Base-by-base conservation (phyloP, 192 early-diverging fungal species). In the Backusella mclennaniae region DNA sequence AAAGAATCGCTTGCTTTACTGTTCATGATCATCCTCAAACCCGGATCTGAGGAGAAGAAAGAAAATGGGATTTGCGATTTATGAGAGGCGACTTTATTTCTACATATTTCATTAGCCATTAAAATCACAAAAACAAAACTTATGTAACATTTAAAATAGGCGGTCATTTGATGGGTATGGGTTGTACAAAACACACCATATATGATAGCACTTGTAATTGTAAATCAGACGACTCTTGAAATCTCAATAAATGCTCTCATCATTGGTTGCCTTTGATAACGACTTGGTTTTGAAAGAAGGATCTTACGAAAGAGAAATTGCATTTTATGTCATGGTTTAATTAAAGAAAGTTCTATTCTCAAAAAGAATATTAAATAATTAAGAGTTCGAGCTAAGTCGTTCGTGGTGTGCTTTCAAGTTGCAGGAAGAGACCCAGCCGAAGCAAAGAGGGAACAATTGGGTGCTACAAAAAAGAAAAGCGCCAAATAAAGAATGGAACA, bases 21-120 rank as follows among this genome's bases (percentile, higher is more conserved):
- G 38, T 39, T 39, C 38, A 49, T 49, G 17, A 17, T 19, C 15
- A 5, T 59, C 56, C 23, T 8, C 23, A 9, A 59, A 26, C 21
- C 26, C 21, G 56, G 23, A 59, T 29, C 3, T 12, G 21, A 26
- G 9, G 9, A 63, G 26, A 3, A 63, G 26, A 63, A 29, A 29
- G 26, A 63, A 63, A 63, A 63, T 63, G 56, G 56, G 56, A 63
- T 63, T 63, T 63, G 56, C 12, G 56, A 63, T 63, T 63, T 9
- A 14, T 63, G 56, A 56, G 21, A 11, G 11, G 53, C 53, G 6
- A 23, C 21, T 56, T n/a, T 56, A 56, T 23, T 56, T 56, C 21
- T 56, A 39, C 3, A 39, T 39, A 44, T 44, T 44, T 44, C 14
- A 44, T 44, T 44, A 17, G 15, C 42, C 42, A 44, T 44, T 44